Evolutionary conservation across 495 filamentous ascomycete genomes (phyloP), one percentile per base, ranked within the genome.

Genomic region (Hypoxylon fuscum): DNA sequence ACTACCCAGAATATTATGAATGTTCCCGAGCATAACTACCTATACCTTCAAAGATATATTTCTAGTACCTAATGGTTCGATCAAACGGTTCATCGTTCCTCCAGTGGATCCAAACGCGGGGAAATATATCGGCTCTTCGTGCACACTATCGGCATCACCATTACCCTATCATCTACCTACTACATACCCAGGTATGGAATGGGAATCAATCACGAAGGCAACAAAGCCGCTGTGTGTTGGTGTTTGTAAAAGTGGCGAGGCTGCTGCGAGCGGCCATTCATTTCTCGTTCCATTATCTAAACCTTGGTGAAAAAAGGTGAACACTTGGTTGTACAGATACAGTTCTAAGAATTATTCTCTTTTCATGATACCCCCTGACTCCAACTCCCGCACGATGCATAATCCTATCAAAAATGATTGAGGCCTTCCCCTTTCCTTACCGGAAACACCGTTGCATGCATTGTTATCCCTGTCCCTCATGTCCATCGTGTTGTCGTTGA

Each of bases 111-210:
- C 53, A 23, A 27, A 40, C 63, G 63, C 63, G 63, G 63, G 63
- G 63, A 66, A 66, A 66, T 49, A 47, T 62, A 61, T 66, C 63
- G 63, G 63, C 63, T 66, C 57, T 66, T 66, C n/a, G n/a, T 52
- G 57, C 32, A 34, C 47, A 61, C 25, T 27, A 27, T 8, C 62
- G 62, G 56, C 51, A 22, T 61, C 56, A 60, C 46, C 46, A 37
- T 45, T 50, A 20, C 37, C 57, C 38, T 35, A 18, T 17, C n/a
- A 12, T 12, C 5, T 25, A 44, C 12, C 18, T 11, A 22, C 18
- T 44, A 23, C n/a, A 1, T 25, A 22, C 21, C 21, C 4, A 25
- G 18, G 18, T 44, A 44, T 6, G 41, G 3, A 43, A 43, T 22
- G n/a, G 8, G 9, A 27, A 8, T 4, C 6, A 2, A 14, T 38